phyloP scores from a whole-genome alignment of 2,329 filamentous ascomycete genomes.

The Cercospora sp. region DNA sequence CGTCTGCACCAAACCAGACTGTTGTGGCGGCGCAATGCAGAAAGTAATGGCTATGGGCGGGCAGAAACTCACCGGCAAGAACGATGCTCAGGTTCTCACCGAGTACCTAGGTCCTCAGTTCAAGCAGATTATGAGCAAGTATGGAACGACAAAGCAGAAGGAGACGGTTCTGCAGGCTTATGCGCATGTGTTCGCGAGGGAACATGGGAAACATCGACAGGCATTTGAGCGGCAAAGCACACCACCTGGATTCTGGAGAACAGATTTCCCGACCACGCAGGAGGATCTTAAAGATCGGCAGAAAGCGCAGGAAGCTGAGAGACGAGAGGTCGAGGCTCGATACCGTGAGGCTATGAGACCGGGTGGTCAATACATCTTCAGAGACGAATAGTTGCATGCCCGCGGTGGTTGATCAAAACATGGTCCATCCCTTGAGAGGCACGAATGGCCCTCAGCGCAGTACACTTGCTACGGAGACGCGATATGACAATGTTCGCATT shows the following conservation, averaged over 20 bases:
- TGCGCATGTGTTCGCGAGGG: constrained; percentile 69
- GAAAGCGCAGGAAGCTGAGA: constrained; percentile 64
- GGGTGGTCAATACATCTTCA: constrained; percentile 76
- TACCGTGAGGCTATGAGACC: constrained; percentile 78
- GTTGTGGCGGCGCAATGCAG: constrained; percentile 72
- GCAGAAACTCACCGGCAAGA: constrained; percentile 25
- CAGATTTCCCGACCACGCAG: constrained; percentile 87
- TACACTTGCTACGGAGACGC: neutral
- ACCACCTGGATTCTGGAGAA: constrained; percentile 87
- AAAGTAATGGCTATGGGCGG: constrained; percentile 56
- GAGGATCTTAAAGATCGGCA: constrained; percentile 67
- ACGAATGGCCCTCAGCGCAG: neutral
- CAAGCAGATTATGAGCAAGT: constrained; percentile 27
- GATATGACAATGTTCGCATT: neutral
- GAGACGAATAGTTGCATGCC: constrained; percentile 62
- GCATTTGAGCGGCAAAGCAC: constrained; percentile 68
- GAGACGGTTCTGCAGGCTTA: constrained; percentile 74
- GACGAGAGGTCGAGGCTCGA: constrained; percentile 67
- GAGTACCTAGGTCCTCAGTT: constrained; percentile 33
- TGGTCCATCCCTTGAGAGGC: neutral
- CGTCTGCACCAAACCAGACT: constrained; percentile 72
- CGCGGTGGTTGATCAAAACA: neutral
- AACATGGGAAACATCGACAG: constrained; percentile 74
- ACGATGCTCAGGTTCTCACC: constrained; percentile 33
- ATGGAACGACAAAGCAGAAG: constrained; percentile 55